Percentiles rank a stretch among this genome's conserved stretches.
These are phyloP conservation scores for Eutypella sp. DNA, from an alignment of 2,329 filamentous ascomycete species.

Conservation along the genomic window DNA sequence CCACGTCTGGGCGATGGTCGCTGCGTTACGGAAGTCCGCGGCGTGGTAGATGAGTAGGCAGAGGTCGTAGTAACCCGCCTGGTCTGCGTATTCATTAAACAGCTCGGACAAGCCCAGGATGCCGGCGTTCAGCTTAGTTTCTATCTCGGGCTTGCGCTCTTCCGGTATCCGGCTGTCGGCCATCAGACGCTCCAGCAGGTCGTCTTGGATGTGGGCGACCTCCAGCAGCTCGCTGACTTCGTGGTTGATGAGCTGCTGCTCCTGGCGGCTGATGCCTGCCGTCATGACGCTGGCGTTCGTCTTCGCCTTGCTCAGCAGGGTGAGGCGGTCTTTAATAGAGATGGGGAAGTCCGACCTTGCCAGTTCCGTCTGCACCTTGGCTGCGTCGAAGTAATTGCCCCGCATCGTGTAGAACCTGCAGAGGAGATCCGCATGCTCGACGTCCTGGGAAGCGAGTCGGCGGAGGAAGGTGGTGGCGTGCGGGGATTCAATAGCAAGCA, in stretches of 20 bases:
- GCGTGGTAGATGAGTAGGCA: constrained; percentile 89
- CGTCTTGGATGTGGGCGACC: constrained; percentile 91
- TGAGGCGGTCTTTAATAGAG: constrained; percentile 78
- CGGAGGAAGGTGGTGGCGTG: constrained; percentile 84
- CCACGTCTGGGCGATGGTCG: constrained; percentile 83
- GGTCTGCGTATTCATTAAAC: constrained; percentile 89
- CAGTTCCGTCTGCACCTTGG: constrained; percentile 76
- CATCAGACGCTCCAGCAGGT: constrained; percentile 73
- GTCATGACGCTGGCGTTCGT: constrained; percentile 85
- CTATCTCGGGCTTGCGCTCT: constrained; percentile 59
- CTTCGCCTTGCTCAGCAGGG: constrained; percentile 84
- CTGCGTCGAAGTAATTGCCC: constrained; percentile 78
- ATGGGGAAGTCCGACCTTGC: constrained; percentile 79
- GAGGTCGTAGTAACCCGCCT: constrained; percentile 88
- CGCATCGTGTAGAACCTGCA: constrained; percentile 90
- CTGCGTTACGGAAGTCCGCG: constrained; percentile 83
- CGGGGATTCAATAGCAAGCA: constrained; percentile 77
- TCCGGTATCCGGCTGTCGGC: constrained; percentile 64
- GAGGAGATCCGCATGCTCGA: constrained; percentile 80
- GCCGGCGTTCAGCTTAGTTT: constrained; percentile 67
- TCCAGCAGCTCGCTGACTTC: constrained; percentile 83
- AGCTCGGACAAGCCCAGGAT: constrained; percentile 76
- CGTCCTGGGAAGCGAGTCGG: constrained; percentile 65
- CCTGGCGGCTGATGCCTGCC: constrained; percentile 69
- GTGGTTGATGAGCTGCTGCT: constrained; percentile 79